Conservation (phyloP, 805 yeast species). For the Suhomyces emberorum region DNA sequence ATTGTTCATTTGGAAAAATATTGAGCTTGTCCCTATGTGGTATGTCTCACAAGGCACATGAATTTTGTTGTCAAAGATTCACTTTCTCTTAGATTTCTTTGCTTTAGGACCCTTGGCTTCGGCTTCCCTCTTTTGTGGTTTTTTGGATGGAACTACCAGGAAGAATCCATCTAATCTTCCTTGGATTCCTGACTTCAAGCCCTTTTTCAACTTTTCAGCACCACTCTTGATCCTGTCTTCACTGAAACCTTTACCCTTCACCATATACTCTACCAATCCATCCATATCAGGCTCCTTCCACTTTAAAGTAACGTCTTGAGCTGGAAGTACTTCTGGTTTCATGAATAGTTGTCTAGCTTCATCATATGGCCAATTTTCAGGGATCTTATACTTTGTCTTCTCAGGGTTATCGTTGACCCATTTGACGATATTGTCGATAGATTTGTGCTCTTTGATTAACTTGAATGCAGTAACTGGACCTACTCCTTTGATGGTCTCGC, state of each 20-base stretch:
- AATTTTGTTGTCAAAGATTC: no score
- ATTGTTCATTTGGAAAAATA: no score
- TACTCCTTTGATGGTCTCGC: conserved; percentile 91
- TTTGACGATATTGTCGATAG: conserved; percentile 75
- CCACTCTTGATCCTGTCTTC: conserved; percentile 91
- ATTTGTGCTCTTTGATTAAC: conserved; percentile 78
- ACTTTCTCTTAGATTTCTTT: conserved; percentile 23
- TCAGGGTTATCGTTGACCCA: conserved; percentile 52
- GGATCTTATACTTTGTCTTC: conserved; percentile 71
- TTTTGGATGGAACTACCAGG: conserved; percentile 51
- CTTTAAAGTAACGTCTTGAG: conserved; percentile 63
- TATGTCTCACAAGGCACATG: not conserved
- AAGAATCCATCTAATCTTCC: conserved; percentile 93
- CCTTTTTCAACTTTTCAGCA: conserved; percentile 79
- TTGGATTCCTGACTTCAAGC: conserved; percentile 80
- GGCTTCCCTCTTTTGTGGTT: conserved; percentile 34
- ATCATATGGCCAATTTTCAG: conserved; percentile 91
- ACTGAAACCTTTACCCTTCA: conserved; percentile 82
- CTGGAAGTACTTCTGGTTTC: conserved; percentile 73
- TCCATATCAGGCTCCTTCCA: conserved; percentile 90
- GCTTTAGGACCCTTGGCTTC: conserved; percentile 30
- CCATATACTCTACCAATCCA: conserved; percentile 79
- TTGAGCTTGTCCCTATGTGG: no score
- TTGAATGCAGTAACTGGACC: conserved; percentile 95
- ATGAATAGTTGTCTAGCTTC: conserved; percentile 84